Base-by-base conservation (phyloP, 1,139 yeast species). In the Kodamaea sp. region DNA sequence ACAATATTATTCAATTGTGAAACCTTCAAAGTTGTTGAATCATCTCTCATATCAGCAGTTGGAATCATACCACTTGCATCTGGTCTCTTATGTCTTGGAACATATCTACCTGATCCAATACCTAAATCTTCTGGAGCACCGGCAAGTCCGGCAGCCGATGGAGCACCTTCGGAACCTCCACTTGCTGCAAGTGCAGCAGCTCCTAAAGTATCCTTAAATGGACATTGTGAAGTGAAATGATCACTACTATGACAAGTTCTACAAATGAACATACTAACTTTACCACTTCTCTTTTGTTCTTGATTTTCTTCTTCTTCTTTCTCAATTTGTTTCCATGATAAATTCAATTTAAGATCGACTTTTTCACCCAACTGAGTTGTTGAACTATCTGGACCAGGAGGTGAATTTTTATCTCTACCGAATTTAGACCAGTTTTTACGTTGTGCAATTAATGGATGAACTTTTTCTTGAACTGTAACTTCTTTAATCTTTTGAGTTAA, bases 161-260 rank as follows among this genome's bases (percentile, higher is more conserved):
- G 33, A 33, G 63, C 66, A 9, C 44, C 51, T n/a, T 50, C 43
- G 20, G 57, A 40, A 31, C 62, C 64, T 10, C 68, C 57, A 23
- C 62, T 53, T 32, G 65, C 62, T 27, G 61, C 54, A 35, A 62
- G 65, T 20, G 63, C 52, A 37, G 66, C 67, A 33, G 74, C 73
- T 29, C 90, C 94, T 63, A 92, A 73, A 32, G 94, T 85, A 55
- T 85, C 95, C 70, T 86, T 90, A 76, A 82, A 88, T 49, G 98
- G 98, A 84, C 99, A 92, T 69, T 85, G 83, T 61, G 90, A 72
- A 31, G 97, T 86, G 78, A 83, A 88, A 75, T 92, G 99, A 52
- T 81, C 85, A 58, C 96, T 97, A 49, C 84, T 84, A 50, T 84
- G 84, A 84, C 99, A 92, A 43, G 78, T 72, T 78, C 97, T 86